These are phyloP conservation scores for Blepharisma japonicum DNA, from an alignment of 73 alveolate genomes.

Conservation along the genomic window DNA sequence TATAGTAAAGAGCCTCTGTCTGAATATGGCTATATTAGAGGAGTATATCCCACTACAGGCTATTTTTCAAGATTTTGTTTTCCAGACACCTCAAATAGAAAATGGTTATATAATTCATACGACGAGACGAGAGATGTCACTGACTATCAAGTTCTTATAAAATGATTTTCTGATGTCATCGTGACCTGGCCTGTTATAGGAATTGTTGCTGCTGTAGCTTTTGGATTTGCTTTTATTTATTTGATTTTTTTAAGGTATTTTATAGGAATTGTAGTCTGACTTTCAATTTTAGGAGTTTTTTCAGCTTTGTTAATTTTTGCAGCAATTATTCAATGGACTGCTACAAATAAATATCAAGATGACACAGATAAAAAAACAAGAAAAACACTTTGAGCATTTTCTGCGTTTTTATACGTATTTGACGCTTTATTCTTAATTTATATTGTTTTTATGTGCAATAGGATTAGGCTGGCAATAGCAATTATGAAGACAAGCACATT, in stretches of 20 bases:
- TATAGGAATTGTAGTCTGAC: constrained; percentile 78
- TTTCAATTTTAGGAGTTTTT: constrained; percentile 55
- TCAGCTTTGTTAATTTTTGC: constrained; percentile 45
- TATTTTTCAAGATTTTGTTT: constrained; percentile 16
- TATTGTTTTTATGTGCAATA: constrained; percentile 61
- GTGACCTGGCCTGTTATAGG: constrained; percentile 52
- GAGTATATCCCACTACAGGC: neutral
- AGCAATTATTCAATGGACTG: constrained; percentile 21
- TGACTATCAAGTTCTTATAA: neutral
- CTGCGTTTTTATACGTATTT: constrained; percentile 46
- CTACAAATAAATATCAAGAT: constrained; percentile 2
- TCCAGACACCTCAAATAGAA: neutral
- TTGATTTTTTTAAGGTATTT: constrained; percentile 64
- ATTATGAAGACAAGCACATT: constrained; percentile 69
- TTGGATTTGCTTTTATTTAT: constrained; percentile 64
- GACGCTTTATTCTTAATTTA: constrained; percentile 41
- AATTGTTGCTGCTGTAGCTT: constrained; percentile 61
- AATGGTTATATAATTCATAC: neutral
- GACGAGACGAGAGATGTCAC: neutral
- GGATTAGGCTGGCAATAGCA: constrained; percentile 93
- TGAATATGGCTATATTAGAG: neutral
- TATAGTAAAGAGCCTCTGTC: neutral
- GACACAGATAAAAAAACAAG: neutral
- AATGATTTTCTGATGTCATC: constrained; percentile 16
- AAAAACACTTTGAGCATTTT: neutral